Percentiles rank a stretch among this genome's conserved stretches.
Conservation (phyloP, 257 asterid genomes). For the Scutellaria galericulata region DNA sequence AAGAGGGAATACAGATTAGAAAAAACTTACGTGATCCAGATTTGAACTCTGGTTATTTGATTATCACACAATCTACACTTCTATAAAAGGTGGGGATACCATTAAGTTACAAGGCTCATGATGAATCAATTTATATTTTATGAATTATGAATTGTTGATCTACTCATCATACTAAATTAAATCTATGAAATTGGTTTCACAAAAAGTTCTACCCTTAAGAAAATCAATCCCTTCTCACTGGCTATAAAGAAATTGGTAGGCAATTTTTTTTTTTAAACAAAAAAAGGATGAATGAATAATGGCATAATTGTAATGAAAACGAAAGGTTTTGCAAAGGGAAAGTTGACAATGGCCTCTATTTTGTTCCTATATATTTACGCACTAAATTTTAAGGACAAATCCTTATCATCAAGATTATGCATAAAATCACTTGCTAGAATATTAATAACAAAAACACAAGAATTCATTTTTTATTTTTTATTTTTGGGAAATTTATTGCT, state of each 20-base stretch:
- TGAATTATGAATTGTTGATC: too few relatives aligned
- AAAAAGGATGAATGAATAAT: neutral
- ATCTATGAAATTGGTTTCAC: too few relatives aligned
- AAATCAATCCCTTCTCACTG: neutral
- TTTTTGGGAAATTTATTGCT: neutral
- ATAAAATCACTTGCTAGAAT: neutral
- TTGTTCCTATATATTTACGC: slow-evolving; percentile 24
- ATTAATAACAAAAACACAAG: neutral
- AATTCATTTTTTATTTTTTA: neutral
- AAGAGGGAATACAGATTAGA: too few relatives aligned
- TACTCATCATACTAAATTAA: too few relatives aligned
- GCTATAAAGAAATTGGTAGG: slow-evolving; percentile 1
- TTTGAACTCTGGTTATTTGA: too few relatives aligned
- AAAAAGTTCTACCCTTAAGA: neutral
- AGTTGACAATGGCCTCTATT: slow-evolving; percentile 36
- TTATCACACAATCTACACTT: too few relatives aligned
- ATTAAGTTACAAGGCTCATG: too few relatives aligned
- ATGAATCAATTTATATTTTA: too few relatives aligned
- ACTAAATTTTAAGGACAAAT: slow-evolving; percentile 31
- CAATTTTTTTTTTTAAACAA: neutral
- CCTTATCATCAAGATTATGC: slow-evolving; percentile 32
- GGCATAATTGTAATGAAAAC: slow-evolving; percentile 35
- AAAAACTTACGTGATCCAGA: too few relatives aligned
- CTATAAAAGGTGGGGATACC: too few relatives aligned
- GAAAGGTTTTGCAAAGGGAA: slow-evolving; percentile 25